Evolutionary conservation across 176 grass and related monocot species (phyloP), one percentile per base, ranked within the genome.

Genomic region (Canna indica): DNA sequence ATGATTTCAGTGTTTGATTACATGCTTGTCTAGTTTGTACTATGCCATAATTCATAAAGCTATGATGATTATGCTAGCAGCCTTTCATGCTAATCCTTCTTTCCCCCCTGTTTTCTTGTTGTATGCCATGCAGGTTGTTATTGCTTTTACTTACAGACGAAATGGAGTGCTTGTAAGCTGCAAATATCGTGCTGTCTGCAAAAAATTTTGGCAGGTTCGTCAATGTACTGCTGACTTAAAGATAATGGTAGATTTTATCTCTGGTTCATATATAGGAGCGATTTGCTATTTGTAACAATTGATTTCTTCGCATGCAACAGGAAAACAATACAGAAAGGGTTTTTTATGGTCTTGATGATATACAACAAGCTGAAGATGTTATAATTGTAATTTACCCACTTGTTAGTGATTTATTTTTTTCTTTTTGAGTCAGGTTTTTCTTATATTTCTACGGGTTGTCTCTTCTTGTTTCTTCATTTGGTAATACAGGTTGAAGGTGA

Each of bases 321-420:
- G 94, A 93, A 74, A 29, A 59, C 18, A 72, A 83, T 31, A 93
- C 90, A 7, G 94, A 99, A 78, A 87, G 57, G 68, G 88, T 99
- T 80, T 80, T 99, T 69, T 99, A 99, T 82, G 94, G 94, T 68
- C 82, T 99, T 60, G 94, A 99, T 44, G 94, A 93, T 77, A 99
- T 99, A 77, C 83, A 81, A 53, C 67, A 66, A 16, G 70, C 81
- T 47, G 47, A n/a, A 5, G 95, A 93, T 79, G 34, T 99, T 79
- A 93, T 99, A 82, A 93, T 99, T 82, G 95, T 99, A 99, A 88
- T 77, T 73, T 53, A 17, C 56, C 74, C 59, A 76, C 69, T 25
- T 66, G 33, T 38, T 39, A 25, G n/a, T 6, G 9, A 66, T 38
- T 26, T 39, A 66, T 6, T 75, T 47, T 1, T 52, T 26, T 15